phyloP scores from a whole-genome alignment of 177 flowering plant species.

The Vitis hybrid region DNA sequence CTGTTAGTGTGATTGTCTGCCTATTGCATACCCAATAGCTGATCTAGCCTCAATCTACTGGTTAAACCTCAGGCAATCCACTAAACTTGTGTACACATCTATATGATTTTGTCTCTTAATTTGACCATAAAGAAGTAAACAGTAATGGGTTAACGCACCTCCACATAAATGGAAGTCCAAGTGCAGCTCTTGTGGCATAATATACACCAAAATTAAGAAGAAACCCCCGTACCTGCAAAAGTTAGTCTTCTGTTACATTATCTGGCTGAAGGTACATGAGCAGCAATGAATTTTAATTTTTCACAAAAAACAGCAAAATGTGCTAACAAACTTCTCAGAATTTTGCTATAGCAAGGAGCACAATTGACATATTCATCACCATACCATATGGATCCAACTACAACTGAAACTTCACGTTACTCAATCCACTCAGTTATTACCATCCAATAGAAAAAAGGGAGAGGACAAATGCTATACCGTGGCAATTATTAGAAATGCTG shows the following conservation, averaged over 20 bases:
- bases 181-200: slow-evolving; percentile 91
- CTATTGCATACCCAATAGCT: no score
- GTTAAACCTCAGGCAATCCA: not conserved
- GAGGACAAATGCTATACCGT: slow-evolving; percentile 52
- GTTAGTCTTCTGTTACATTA: not conserved
- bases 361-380: no score
- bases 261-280: no score
- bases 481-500: slow-evolving; percentile 97
- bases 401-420: not conserved
- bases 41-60: no score
- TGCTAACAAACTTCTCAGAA: no score
- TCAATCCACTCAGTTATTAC: not conserved
- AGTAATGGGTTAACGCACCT: slow-evolving; percentile 50
- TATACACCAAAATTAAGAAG: slow-evolving; percentile 98
- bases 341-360: no score
- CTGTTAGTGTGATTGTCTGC: no score
- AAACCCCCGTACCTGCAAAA: slow-evolving; percentile 91
- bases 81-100: not conserved
- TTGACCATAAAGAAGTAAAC: not conserved
- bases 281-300: no score
- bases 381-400: no score
- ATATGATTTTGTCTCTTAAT: not conserved
- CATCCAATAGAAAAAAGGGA: not conserved
- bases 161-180: slow-evolving; percentile 92
- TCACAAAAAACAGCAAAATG: no score